These are phyloP conservation scores for Termitomyces sp. DNA, from an alignment of 768 basidiomycete species.

Conservation along the genomic window DNA sequence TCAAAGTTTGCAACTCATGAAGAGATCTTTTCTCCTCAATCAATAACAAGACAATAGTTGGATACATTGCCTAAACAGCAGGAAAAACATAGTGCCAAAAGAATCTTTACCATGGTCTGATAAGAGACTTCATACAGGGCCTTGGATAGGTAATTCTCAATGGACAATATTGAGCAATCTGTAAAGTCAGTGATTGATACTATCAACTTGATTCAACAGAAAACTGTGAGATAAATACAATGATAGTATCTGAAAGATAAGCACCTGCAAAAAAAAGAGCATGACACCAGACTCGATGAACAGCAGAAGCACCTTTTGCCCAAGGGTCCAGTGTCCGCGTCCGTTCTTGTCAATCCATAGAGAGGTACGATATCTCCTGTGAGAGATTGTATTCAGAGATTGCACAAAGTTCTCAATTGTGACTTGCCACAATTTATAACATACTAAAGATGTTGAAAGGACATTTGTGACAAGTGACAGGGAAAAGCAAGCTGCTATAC, in stretches of 20 bases:
- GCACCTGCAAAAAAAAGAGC: not conserved
- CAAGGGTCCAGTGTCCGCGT: not conserved
- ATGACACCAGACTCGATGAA: not conserved
- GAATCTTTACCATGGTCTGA: not conserved
- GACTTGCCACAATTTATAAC: not conserved
- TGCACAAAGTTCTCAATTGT: not conserved
- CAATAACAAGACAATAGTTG: not conserved
- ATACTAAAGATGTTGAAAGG: not conserved
- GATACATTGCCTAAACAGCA: not conserved
- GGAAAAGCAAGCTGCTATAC: too few species aligned
- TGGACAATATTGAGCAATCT: too few species aligned
- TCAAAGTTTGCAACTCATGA: not conserved
- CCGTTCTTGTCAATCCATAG: not conserved
- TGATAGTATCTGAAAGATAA: not conserved
- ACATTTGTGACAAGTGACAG: not conserved
- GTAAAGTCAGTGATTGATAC: too few species aligned
- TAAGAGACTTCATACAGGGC: not conserved
- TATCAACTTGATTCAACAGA: not conserved
- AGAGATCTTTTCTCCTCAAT: not conserved
- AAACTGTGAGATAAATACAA: not conserved
- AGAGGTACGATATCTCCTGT: not conserved
- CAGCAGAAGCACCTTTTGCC: not conserved
- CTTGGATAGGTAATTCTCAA: not conserved
- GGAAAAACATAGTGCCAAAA: too few species aligned
- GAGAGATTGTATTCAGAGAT: not conserved